Percentiles rank a stretch among this genome's conserved stretches.
Conservation (phyloP, 768 basidiomycete genomes). For the Lepiota brunneoincarnata region DNA sequence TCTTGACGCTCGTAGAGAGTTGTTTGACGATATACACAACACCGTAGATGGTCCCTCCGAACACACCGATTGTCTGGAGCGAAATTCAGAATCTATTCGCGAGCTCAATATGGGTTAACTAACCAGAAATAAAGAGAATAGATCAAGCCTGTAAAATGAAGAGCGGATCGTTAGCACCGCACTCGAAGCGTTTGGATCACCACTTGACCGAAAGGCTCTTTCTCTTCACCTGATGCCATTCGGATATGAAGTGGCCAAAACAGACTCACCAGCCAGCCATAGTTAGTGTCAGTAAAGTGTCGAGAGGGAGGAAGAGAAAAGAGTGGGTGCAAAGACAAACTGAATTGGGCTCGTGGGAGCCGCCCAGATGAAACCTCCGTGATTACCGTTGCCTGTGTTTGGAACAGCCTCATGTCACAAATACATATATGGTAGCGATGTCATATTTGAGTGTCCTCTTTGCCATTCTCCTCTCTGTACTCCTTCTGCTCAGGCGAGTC, state of each 20-base stretch:
- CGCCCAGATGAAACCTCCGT: slow-evolving; percentile 3
- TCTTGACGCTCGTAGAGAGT: slow-evolving; percentile 40
- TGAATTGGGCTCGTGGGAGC: slow-evolving; percentile 3
- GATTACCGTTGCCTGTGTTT: background rate
- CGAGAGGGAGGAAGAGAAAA: background rate
- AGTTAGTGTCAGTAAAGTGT: background rate
- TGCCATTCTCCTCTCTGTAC: background rate
- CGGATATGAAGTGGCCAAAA: background rate
- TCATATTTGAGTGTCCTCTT: background rate
- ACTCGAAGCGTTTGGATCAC: no score
- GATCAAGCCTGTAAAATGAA: background rate
- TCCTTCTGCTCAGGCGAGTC: background rate
- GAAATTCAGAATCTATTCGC: background rate
- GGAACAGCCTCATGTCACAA: background rate
- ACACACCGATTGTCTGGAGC: slow-evolving; percentile 43
- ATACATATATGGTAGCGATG: slow-evolving; percentile 1
- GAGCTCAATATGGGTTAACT: background rate
- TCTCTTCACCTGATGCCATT: no score
- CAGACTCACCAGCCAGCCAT: slow-evolving; percentile 11
- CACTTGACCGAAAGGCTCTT: background rate
- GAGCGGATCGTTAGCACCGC: background rate
- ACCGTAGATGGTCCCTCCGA: slow-evolving; percentile 44
- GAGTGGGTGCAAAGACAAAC: background rate
- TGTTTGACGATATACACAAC: slow-evolving; percentile 33
- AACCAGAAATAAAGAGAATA: slow-evolving; percentile 10